Base-by-base conservation (phyloP, 257 asterid species). In the Petunia secreta region DNA sequence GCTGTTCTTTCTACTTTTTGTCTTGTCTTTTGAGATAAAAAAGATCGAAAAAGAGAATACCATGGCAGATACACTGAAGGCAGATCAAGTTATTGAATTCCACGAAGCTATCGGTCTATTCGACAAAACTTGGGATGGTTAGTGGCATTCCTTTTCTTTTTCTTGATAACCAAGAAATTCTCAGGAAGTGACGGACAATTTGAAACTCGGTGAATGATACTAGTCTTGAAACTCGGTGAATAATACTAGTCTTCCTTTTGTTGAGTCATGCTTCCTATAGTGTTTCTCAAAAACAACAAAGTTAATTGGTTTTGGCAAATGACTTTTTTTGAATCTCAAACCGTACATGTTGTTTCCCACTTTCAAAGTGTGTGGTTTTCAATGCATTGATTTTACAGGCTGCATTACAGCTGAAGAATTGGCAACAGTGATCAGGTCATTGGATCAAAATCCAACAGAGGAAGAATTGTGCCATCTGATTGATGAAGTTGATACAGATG, bases 381-480 rank as follows among this genome's bases (percentile, higher is more conserved):
- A 15, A 41, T 15, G 14, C 44, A 46, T 15, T 5, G 8, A 34
- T 6, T 11, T n/a, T 13, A 53, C 46, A 89, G 92, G 90, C 53
- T 82, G 89, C 54, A 87, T 89, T n/a, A 89, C 92, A 40, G 54
- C 85, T 2, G 92, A 89, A 67, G 92, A 89, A 80, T 76, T 89
- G 79, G 87, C 86, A 0, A 87, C 86, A 3, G 90, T 89, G 3
- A 85, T 89, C 6, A 80, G 89, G 79, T 87, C 90, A 34, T 6
- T 89, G 81, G 92, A 87, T 79, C 88, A 87, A 78, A 89, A 87
- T 46, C 90, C 88, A 46, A 85, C 85, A 13, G 89, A 85, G 62
- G 89, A 87, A 66, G 90, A 89, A 52, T 81, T 89, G 25, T 85
- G 63, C 16, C 87, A 82, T 66, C 87, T 89, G 87, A 87, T 89